phyloP scores from a whole-genome alignment of 495 filamentous ascomycete species.

The Daldinia caldariorum region DNA sequence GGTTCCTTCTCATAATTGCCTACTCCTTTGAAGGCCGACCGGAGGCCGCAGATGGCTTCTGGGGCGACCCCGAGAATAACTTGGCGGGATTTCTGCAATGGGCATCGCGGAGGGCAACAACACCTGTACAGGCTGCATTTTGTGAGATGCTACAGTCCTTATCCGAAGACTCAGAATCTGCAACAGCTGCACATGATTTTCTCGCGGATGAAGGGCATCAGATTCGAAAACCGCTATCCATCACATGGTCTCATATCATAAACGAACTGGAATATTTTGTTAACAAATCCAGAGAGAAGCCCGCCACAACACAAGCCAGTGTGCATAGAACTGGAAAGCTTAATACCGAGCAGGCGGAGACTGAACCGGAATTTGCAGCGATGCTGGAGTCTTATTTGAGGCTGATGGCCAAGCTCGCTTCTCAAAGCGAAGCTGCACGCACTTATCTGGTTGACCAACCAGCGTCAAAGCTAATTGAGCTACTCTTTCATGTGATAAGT shows the following conservation, averaged over 20 bases:
- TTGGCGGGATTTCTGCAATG: constrained; percentile 93
- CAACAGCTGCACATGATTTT: constrained; percentile 84
- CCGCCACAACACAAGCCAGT: constrained; percentile 62
- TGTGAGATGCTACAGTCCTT: constrained; percentile 93
- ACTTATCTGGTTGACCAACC: constrained; percentile 73
- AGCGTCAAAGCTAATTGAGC: constrained; percentile 68
- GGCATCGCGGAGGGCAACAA: constrained; percentile 91
- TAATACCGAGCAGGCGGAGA: constrained; percentile 62
- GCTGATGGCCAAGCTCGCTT: constrained; percentile 80
- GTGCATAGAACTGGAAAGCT: constrained; percentile 68
- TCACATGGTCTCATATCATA: constrained; percentile 94
- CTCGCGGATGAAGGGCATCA: constrained; percentile 85
- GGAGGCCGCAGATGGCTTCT: constrained; percentile 86
- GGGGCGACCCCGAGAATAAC: constrained; percentile 88
- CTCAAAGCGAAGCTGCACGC: constrained; percentile 72
- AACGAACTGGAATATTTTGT: constrained; percentile 84
- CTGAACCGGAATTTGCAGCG: constrained; percentile 86
- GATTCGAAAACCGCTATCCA: constrained; percentile 77
- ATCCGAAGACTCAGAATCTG: constrained; percentile 80
- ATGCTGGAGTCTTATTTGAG: constrained; percentile 95
- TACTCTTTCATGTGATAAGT: constrained; percentile 74
- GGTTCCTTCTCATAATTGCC: constrained; percentile 89
- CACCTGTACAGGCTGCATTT: constrained; percentile 91
- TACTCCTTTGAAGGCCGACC: constrained; percentile 87
- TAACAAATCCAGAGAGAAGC: constrained; percentile 71